Percentiles rank a stretch among this genome's conserved stretches.
These are phyloP conservation scores for Kappamyces sp. DNA, from an alignment of 192 early-diverging fungal species.

Conservation along the genomic window DNA sequence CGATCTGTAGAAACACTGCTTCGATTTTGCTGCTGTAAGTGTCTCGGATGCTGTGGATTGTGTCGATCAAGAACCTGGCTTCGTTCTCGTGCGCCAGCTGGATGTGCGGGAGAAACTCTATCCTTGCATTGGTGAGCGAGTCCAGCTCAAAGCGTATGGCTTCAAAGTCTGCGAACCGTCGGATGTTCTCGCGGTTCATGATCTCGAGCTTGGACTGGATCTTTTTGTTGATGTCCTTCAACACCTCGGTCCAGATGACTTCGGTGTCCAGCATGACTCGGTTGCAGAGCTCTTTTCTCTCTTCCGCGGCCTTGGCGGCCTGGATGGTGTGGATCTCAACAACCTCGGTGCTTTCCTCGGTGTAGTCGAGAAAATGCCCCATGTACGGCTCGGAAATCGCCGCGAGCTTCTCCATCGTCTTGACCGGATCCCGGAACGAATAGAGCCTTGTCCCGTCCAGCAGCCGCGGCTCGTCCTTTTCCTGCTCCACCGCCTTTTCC, in stretches of 20 bases:
- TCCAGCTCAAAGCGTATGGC: neutral
- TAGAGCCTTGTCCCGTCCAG: slow-evolving; percentile 3
- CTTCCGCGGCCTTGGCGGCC: neutral
- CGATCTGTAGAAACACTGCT: neutral
- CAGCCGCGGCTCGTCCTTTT: neutral
- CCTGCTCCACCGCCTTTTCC: neutral
- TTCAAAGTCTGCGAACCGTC: neutral
- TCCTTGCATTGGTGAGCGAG: neutral
- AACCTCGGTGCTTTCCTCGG: neutral
- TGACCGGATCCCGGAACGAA: neutral
- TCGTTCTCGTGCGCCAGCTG: slow-evolving; percentile 14
- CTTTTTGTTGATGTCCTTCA: neutral
- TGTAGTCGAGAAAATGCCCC: slow-evolving; percentile 2
- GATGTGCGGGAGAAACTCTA: neutral
- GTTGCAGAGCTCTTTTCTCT: neutral
- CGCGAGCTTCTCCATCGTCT: neutral
- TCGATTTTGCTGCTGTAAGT: neutral
- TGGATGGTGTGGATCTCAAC: slow-evolving; percentile 1
- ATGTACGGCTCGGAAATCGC: neutral
- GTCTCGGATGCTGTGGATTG: neutral
- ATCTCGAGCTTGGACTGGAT: neutral
- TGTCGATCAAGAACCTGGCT: slow-evolving; percentile 5
- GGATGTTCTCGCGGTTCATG: neutral
- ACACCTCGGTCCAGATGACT: neutral
- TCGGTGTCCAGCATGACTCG: neutral